These are phyloP conservation scores for Allium fistulosum DNA, from an alignment of 106 monocot species.

Conservation along the genomic window DNA sequence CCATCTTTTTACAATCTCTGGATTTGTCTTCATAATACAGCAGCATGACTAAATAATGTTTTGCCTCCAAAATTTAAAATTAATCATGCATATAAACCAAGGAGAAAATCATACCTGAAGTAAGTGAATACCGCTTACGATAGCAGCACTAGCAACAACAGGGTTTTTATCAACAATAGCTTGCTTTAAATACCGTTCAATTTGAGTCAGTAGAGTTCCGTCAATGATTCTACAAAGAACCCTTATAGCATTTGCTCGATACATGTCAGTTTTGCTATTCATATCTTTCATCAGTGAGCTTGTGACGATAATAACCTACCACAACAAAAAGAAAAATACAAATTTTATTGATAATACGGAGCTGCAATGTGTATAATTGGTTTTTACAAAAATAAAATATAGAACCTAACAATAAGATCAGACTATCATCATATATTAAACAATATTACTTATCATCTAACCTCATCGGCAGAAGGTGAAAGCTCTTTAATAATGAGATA, in stretches of 20 bases:
- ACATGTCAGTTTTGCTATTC: constrained; percentile 99
- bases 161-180: constrained; percentile 99
- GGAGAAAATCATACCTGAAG: constrained; percentile 60
- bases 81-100: too few species aligned
- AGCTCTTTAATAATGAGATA: constrained; percentile 98
- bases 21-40: constrained; percentile 53
- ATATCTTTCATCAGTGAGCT: constrained; percentile 99
- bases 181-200: constrained; percentile 97
- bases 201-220: constrained; percentile 91
- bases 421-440: background rate
- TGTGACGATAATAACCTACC: constrained; percentile 95
- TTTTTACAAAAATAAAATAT: background rate
- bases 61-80: too few species aligned
- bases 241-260: constrained; percentile 94
- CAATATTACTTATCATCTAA: constrained; percentile 8
- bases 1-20: constrained; percentile 99
- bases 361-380: too few species aligned
- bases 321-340: constrained; percentile 4
- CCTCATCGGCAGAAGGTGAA: constrained; percentile 97
- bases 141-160: constrained; percentile 96
- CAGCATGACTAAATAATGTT: too few species aligned
- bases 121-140: constrained; percentile 94
- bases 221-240: constrained; percentile 98
- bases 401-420: background rate
- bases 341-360: background rate